Evolutionary conservation across 352 stramenopile genomes (phyloP).

Genomic region (Saprolegnia diclina): DNA sequence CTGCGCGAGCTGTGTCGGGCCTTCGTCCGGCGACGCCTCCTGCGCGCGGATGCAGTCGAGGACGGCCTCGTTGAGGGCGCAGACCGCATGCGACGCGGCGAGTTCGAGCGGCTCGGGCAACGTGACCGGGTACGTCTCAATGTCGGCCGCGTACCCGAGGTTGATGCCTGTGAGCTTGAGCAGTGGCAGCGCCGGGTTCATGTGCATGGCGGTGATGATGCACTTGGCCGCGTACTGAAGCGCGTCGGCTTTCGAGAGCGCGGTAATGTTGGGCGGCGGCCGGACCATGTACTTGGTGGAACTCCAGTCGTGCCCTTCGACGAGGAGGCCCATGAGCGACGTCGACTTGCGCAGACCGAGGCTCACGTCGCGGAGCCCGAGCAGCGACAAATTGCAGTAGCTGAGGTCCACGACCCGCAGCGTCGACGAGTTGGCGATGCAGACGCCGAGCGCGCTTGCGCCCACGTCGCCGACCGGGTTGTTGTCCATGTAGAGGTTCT

Average conservation of each 20-base stretch:
- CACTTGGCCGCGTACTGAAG: constrained; percentile 71
- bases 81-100: constrained; percentile 13
- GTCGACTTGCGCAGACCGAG: constrained; percentile 56
- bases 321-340: constrained; percentile 58
- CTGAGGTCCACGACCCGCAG: constrained; percentile 72
- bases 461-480: constrained; percentile 76
- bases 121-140: constrained; percentile 1
- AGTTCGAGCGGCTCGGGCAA: constrained; percentile 19
- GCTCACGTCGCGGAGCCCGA: constrained; percentile 64
- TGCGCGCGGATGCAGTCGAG: constrained; percentile 9
- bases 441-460: constrained; percentile 54
- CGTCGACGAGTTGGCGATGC: constrained; percentile 64
- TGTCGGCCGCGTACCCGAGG: constrained; percentile 29
- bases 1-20: background rate
- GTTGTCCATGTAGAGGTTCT: constrained; percentile 82
- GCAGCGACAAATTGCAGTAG: constrained; percentile 73
- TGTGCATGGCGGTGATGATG: constrained; percentile 62
- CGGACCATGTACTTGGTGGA: constrained; percentile 83
- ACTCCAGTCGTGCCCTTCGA: constrained; percentile 79
- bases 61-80: constrained; percentile 22
- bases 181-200: constrained; percentile 54
- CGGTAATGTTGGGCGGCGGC: constrained; percentile 47
- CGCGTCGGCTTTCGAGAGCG: constrained; percentile 55
- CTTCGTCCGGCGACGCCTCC: background rate
- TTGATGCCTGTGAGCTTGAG: constrained; percentile 78